Percentiles rank a stretch among this genome's conserved stretches.
Conservation (phyloP, 805 yeast genomes). For the Pichia eremophila region DNA sequence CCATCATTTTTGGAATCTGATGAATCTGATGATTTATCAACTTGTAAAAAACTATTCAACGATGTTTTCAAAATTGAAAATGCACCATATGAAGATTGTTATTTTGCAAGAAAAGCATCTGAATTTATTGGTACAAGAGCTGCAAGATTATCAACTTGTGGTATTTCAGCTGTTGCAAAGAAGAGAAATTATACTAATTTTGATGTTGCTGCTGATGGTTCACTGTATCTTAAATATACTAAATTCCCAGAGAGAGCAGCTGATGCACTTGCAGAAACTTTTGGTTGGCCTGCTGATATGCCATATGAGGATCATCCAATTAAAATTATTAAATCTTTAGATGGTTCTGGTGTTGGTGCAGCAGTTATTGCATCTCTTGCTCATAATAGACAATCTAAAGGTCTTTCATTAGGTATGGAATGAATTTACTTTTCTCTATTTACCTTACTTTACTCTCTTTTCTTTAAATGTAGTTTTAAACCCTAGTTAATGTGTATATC, state of each 20-base stretch:
- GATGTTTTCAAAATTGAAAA: constrained; percentile 43
- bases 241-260: constrained; percentile 92
- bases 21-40: constrained; percentile 75
- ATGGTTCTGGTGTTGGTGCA: constrained; percentile 98
- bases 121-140: constrained; percentile 90
- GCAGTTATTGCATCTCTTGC: constrained; percentile 96
- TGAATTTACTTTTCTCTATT: neutral
- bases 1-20: constrained; percentile 85
- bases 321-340: constrained; percentile 84
- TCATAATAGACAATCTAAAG: constrained; percentile 62
- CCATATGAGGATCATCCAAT: constrained; percentile 61
- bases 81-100: constrained; percentile 75
- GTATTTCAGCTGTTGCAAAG: constrained; percentile 90
- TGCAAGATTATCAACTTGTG: constrained; percentile 90
- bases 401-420: constrained; percentile 54
- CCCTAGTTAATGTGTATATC: too few relatives aligned
- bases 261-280: constrained; percentile 81
- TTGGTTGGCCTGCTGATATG: constrained; percentile 56
- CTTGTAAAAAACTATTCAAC: constrained; percentile 60
- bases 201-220: constrained; percentile 97
- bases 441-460: too few relatives aligned
- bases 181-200: constrained; percentile 74
- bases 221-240: constrained; percentile 91
- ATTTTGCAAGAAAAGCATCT: constrained; percentile 69
- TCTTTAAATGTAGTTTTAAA: too few relatives aligned